phyloP scores from a whole-genome alignment of 495 filamentous ascomycete species.

The Penicillium simplicissimum region DNA sequence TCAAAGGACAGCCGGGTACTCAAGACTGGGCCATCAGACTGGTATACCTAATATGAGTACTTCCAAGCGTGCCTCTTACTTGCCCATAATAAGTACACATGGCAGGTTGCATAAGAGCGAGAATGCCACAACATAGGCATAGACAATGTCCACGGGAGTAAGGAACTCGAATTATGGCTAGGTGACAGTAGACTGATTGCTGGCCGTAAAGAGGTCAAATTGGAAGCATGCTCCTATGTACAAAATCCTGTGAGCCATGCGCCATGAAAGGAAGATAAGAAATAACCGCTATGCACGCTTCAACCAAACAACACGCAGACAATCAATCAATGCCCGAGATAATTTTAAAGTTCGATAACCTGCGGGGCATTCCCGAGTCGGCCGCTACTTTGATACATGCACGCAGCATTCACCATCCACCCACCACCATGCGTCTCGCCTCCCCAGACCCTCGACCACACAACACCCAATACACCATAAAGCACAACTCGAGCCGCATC shows the following conservation, averaged over 20 bases:
- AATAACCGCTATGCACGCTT: slow-evolving; percentile 9
- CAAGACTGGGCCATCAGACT: no score
- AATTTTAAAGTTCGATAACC: slow-evolving; percentile 49
- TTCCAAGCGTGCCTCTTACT: no score
- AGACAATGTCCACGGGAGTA: no score
- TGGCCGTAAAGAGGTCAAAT: neutral
- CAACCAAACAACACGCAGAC: neutral
- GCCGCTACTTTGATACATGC: slow-evolving; percentile 68
- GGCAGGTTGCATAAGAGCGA: no score
- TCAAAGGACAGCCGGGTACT: no score
- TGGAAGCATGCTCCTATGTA: neutral
- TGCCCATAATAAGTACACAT: no score
- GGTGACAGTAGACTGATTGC: no score
- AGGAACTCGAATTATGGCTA: no score
- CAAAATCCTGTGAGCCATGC: neutral
- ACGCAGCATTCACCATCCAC: slow-evolving; percentile 76
- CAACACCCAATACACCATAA: slow-evolving; percentile 61
- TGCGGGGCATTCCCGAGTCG: slow-evolving; percentile 63
- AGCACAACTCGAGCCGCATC: slow-evolving; percentile 60
- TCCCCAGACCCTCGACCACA: slow-evolving; percentile 73
- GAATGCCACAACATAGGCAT: no score
- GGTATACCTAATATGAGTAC: no score
- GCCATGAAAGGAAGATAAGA: neutral
- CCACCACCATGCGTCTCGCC: slow-evolving; percentile 55
- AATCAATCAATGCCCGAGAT: neutral